Evolutionary conservation across 306 rosid genomes (phyloP).

Genomic region (Vigna nakashimae): DNA sequence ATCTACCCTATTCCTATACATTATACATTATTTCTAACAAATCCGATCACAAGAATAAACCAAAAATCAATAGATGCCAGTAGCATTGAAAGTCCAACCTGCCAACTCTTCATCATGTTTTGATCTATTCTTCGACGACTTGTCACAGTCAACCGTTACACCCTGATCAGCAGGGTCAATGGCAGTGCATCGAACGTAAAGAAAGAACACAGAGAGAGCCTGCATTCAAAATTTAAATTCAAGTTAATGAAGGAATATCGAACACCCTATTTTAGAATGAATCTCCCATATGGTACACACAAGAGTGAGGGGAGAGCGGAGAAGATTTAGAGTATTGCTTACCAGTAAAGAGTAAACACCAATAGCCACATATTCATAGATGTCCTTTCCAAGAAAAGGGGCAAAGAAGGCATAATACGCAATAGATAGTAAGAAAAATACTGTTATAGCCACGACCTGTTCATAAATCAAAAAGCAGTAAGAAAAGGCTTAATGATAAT

Average conservation of each 20-base stretch:
- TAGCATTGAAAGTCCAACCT: constrained; percentile 51
- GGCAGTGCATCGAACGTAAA: constrained; percentile 83
- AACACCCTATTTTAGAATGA: neutral
- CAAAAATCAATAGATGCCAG: constrained; percentile 30
- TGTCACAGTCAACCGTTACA: constrained; percentile 61
- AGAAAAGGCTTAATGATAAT: constrained; percentile 16
- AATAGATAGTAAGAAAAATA: constrained; percentile 76
- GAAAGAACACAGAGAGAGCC: constrained; percentile 77
- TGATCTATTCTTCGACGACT: constrained; percentile 53
- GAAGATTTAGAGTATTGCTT: constrained; percentile 37
- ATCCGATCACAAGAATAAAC: constrained; percentile 24
- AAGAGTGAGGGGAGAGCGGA: constrained; percentile 2
- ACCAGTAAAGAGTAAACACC: constrained; percentile 79
- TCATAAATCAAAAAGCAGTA: constrained; percentile 43
- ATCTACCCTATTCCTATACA: neutral
- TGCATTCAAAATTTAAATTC: constrained; percentile 46
- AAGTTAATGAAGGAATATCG: constrained; percentile 30
- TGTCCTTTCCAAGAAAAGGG: constrained; percentile 69
- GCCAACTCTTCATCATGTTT: constrained; percentile 56
- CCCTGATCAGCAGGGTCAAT: constrained; percentile 87
- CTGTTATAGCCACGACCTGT: constrained; percentile 86
- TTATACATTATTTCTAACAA: constrained; percentile 35
- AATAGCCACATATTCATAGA: constrained; percentile 67
- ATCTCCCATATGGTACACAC: neutral
- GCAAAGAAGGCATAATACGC: constrained; percentile 87